A percentile compares a stretch with the other conserved stretches of the same genome.
These are phyloP conservation scores for Taphrina pruni DNA, from an alignment of 1,139 yeast genomes.

Conservation along the genomic window DNA sequence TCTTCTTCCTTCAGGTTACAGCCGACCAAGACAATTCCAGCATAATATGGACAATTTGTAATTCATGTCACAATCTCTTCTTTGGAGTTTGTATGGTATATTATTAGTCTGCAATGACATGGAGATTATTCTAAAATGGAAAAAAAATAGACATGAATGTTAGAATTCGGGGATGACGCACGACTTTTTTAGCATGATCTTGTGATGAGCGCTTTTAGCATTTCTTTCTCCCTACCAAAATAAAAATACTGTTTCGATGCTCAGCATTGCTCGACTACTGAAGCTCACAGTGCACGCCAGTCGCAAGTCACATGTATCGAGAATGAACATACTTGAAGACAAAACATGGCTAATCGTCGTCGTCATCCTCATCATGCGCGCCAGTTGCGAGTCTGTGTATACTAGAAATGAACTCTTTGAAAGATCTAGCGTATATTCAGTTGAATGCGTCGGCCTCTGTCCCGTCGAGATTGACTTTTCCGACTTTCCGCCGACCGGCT, in stretches of 20 bases:
- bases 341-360: too few species aligned
- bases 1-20: not conserved
- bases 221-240: not conserved
- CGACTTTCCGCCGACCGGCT: constrained; percentile 31
- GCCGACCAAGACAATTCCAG: not conserved
- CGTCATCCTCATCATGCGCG: too few species aligned
- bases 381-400: too few species aligned
- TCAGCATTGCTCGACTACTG: too few species aligned
- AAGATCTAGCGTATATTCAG: not conserved
- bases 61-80: constrained; percentile 7
- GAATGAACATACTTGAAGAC: too few species aligned
- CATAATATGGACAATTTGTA: constrained; percentile 9
- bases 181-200: constrained; percentile 1
- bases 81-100: constrained; percentile 4
- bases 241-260: not conserved
- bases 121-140: not conserved
- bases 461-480: constrained; percentile 30
- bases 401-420: too few species aligned
- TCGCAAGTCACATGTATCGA: too few species aligned
- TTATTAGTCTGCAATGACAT: not conserved
- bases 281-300: not conserved
- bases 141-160: constrained; percentile 5
- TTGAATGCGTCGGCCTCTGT: constrained; percentile 14
- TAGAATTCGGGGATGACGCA: not conserved
- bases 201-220: constrained; percentile 6